Evolutionary conservation across 331 rosid species (phyloP), one percentile per base, ranked within the genome.

Genomic region (Acacia concinna): DNA sequence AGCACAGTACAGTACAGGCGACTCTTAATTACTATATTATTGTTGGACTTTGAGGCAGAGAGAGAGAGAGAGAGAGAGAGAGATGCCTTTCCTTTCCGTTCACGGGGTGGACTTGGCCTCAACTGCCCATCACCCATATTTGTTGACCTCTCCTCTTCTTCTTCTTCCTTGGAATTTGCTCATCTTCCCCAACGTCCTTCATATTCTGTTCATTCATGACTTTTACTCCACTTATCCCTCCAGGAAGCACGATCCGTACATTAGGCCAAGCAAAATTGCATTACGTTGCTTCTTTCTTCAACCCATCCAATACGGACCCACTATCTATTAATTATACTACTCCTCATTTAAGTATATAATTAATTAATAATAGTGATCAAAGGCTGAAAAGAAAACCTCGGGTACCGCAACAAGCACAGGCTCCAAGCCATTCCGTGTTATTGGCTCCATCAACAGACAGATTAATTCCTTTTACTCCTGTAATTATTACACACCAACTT

Each of bases 171-270:
- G 77, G 6, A 73, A 73, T 52, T 73, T 43, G 77, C 37, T 49
- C 65, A 18, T 32, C 65, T 52, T 27, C 40, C 40, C 38, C 17
- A 40, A 5, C 73, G 54, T 40, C 21, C 35, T 14, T 23, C 3
- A 40, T 4, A 40, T 41, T 41, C 54, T 41, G n/a, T 2, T 4
- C 21, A 3, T 30, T 78, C 28, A 32, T 13, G 52, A 46, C 17
- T 17, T 11, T 47, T 10, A 6, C 57, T 63, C 70, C 68, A 78
- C 85, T 82, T 84, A 30, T 63, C 74, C 59, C 41, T 30, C 20
- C 81, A 71, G 86, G 34, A 51, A 83, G 69, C 91, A 87, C 0
- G 97, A 87, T 88, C 91, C 92, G 84, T 84, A 86, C 83, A 68
- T 63, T 73, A 84, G 79, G 91, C 85, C 32, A 56, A 81, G 73